Percentiles rank a stretch among this genome's conserved stretches.
Conservation (phyloP, 23 red algal genomes). For the Chondrus crispus region DNA sequence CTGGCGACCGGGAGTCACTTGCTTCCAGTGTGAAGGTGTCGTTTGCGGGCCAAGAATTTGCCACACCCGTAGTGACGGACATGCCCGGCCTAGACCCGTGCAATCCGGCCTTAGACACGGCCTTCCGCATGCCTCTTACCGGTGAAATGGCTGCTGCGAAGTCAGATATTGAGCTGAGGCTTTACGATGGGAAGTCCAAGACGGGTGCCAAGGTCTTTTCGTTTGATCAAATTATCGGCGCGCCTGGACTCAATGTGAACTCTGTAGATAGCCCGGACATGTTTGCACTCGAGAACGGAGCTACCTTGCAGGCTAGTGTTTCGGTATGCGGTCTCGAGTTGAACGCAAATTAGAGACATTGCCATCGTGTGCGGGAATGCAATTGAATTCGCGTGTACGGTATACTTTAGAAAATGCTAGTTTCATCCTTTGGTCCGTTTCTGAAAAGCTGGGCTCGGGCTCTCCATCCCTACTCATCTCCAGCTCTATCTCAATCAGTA, state of each 20-base stretch:
- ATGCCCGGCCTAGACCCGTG: constrained; percentile 22
- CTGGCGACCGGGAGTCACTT: background rate
- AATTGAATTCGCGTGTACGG: too few relatives aligned
- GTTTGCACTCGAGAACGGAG: background rate
- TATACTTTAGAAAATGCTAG: too few relatives aligned
- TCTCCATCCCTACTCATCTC: too few relatives aligned
- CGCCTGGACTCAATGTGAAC: background rate
- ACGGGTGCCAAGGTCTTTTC: background rate
- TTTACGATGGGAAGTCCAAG: constrained; percentile 39
- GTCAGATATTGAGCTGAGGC: constrained; percentile 13
- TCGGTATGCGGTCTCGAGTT: background rate
- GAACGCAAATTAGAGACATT: background rate
- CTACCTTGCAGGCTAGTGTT: constrained; percentile 7
- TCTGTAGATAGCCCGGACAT: too few relatives aligned
- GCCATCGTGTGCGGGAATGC: too few relatives aligned
- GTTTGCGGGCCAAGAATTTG: background rate
- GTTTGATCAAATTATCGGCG: background rate
- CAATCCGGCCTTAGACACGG: constrained; percentile 39
- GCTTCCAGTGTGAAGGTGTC: constrained; percentile 15
- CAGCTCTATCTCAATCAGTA: too few relatives aligned
- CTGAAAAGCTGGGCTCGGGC: too few relatives aligned
- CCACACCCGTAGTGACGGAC: constrained; percentile 23
- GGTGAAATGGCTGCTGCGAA: background rate
- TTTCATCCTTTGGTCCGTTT: too few relatives aligned
- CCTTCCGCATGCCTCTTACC: constrained; percentile 37